phyloP scores from a whole-genome alignment of 2,329 filamentous ascomycete species.

The Paramyrothecium sp. region DNA sequence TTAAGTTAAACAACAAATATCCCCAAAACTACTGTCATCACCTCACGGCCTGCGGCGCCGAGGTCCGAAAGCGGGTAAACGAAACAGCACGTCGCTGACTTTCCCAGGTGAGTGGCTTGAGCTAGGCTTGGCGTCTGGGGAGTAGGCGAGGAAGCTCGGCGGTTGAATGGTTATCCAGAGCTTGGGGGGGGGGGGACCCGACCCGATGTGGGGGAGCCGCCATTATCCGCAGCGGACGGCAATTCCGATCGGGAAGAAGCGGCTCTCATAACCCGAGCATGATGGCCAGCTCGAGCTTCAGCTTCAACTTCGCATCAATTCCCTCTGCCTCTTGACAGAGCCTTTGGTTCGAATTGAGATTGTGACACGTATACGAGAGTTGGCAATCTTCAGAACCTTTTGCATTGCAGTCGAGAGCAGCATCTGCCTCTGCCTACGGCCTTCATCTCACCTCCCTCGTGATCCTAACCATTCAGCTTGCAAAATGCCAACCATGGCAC shows the following conservation, averaged over 20 bases:
- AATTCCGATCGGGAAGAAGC: neutral
- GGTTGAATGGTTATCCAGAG: neutral
- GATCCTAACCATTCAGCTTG: constrained; percentile 7
- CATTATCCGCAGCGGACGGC: neutral
- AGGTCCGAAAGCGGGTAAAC: neutral
- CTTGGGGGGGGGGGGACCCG: neutral
- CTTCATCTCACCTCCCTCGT: neutral
- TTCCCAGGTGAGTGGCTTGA: neutral
- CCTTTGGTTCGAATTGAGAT: no score
- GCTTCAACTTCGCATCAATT: neutral
- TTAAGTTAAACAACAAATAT: no score
- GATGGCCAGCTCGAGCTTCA: neutral
- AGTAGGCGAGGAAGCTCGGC: neutral
- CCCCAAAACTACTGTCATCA: no score
- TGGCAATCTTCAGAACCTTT: no score
- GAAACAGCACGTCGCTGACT: neutral
- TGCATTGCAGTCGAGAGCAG: no score
- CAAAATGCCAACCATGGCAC: constrained; percentile 49
- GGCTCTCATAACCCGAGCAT: neutral
- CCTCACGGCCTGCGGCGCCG: no score
- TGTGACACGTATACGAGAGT: no score
- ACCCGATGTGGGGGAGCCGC: neutral
- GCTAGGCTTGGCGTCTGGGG: neutral
- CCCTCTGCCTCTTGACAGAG: neutral
- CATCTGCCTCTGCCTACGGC: no score